Conservation (phyloP, 768 basidiomycete species). For the Mycena pura region DNA sequence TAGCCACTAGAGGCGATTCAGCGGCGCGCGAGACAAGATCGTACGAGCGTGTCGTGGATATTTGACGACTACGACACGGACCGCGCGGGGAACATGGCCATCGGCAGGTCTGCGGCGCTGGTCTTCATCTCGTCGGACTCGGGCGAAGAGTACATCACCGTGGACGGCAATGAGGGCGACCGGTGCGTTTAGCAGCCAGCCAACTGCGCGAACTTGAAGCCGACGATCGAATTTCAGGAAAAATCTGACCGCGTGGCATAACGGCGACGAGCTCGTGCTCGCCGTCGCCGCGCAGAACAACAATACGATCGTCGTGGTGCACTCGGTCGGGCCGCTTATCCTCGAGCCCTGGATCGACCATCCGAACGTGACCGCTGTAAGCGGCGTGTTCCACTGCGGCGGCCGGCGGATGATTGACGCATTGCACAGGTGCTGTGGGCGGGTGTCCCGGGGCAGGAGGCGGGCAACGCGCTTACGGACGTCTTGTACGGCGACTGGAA, state of each 20-base stretch:
- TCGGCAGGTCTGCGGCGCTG: constrained; percentile 65
- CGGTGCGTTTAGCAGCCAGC: constrained; percentile 42
- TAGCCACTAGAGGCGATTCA: constrained; percentile 87
- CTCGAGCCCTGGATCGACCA: constrained; percentile 74
- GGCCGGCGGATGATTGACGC: neutral
- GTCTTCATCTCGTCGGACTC: constrained; percentile 87
- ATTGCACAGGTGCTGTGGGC: constrained; percentile 63
- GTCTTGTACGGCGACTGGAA: constrained; percentile 75
- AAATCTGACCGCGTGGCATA: constrained; percentile 78
- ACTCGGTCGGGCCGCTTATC: constrained; percentile 67
- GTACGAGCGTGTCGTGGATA: constrained; percentile 70
- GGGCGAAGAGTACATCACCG: constrained; percentile 83
- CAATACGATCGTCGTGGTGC: constrained; percentile 75
- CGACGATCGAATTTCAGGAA: constrained; percentile 40
- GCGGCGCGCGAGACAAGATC: constrained; percentile 67
- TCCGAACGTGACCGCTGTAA: constrained; percentile 73
- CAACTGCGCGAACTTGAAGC: neutral
- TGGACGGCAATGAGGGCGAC: constrained; percentile 82
- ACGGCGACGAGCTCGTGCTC: constrained; percentile 72
- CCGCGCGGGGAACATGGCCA: constrained; percentile 54
- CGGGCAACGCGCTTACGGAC: constrained; percentile 73
- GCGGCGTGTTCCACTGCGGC: constrained; percentile 20
- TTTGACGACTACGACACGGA: constrained; percentile 72
- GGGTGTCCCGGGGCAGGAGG: constrained; percentile 70
- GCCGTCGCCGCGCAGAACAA: constrained; percentile 71